A percentile compares a stretch with the other conserved stretches of the same genome.
These are phyloP conservation scores for Neofusicoccum sp. DNA, from an alignment of 2,329 filamentous ascomycete genomes.

Conservation along the genomic window DNA sequence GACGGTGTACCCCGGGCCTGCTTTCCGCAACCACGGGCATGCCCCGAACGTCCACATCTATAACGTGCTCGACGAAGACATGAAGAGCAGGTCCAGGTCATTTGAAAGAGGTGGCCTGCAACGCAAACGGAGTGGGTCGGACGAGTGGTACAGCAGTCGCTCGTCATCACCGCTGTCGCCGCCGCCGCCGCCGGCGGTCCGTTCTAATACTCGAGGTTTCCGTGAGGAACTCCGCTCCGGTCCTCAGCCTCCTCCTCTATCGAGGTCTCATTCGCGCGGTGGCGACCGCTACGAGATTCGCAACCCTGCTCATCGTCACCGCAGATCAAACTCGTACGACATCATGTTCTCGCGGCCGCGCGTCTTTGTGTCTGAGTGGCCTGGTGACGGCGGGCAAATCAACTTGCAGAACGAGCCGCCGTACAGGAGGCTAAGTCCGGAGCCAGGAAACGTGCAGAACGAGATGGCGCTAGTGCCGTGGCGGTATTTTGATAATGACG, in stretches of 20 bases:
- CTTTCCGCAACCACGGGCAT: not conserved
- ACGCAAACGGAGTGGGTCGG: too few relatives aligned
- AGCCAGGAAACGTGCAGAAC: not conserved
- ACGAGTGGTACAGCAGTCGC: too few relatives aligned
- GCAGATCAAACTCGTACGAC: not conserved
- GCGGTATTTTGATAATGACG: not conserved
- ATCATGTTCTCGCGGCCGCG: not conserved
- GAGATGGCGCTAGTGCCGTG: not conserved
- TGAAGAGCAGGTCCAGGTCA: too few relatives aligned
- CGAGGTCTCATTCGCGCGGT: not conserved
- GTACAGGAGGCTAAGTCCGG: not conserved
- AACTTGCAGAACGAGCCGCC: not conserved
- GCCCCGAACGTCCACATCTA: not conserved
- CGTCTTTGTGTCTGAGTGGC: not conserved
- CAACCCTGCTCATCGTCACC: not conserved
- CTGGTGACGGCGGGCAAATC: not conserved
- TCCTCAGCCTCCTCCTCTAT: not conserved
- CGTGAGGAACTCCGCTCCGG: too few relatives aligned
- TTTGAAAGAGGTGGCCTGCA: too few relatives aligned
- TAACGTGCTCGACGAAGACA: not conserved
- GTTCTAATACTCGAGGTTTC: too few relatives aligned
- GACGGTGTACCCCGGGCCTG: not conserved
- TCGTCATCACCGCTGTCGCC: too few relatives aligned
- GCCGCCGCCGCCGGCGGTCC: too few relatives aligned
- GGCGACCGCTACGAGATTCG: not conserved